Evolutionary conservation across 2,329 filamentous ascomycete species (phyloP), one percentile per base, ranked within the genome.

Genomic region (Aspergillus sp.): DNA sequence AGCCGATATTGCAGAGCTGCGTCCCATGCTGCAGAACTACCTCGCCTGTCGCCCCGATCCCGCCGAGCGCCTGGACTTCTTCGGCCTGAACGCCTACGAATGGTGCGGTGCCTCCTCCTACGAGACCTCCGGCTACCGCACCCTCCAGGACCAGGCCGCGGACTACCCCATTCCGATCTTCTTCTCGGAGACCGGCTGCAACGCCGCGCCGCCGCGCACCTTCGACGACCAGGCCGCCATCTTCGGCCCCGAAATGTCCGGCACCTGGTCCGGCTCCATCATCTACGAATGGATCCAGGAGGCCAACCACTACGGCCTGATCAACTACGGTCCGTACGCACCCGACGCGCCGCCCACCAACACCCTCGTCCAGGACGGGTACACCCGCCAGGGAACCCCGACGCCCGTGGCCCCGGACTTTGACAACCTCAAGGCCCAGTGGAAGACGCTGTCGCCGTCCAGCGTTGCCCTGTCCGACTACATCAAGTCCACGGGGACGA

Each of bases 271-370:
- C 47, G 91, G 91, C 50, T 81, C 88, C 49, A 91, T 96, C 57
- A 80, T 95, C 59, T 95, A 96, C 72, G 90, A 96, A 69, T 96
- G 91, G 91, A 90, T 95, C 57, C 76, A 93, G 67, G 91, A 95
- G 71, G 77, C 81, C 47, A 95, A 96, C 71, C 73, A 89, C 64
- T 96, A 95, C 70, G 91, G 91, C 36, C 78, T 96, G 32, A 81
- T 95, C 62, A 85, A 81, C 17, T 96, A 96, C 67, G 89, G 88
- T 1, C 75, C 81, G 3, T 71, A 77, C n/a, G 79, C 78, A 10
- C 78, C 78, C 32, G 73, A 79, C 2, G 81, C 80, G 7, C 76
- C 77, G 5, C 75, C 71, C n/a, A 77, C 78, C 1, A 82, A 80
- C n/a, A 77, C 81, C 13, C 69, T 78, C 51, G 72, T 86, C 45